Conservation (phyloP, 768 basidiomycete species). For the Pleurotus sapidus region DNA sequence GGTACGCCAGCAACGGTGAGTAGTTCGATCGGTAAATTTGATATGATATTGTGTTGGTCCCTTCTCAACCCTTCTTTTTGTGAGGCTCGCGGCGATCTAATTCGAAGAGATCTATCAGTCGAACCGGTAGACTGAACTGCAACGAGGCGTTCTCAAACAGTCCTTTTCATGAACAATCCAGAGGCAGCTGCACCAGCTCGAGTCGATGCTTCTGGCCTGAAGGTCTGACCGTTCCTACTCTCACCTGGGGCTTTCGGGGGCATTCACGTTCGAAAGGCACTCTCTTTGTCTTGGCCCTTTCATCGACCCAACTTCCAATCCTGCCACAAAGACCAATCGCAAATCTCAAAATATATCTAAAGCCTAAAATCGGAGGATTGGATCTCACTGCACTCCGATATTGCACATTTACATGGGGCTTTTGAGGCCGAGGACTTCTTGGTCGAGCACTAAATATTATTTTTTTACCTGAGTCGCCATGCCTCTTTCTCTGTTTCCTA, state of each 20-base stretch:
- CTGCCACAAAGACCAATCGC: constrained; percentile 1
- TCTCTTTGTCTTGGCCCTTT: not conserved
- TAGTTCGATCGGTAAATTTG: constrained; percentile 6
- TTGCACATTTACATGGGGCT: constrained; percentile 8
- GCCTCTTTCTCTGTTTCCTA: not conserved
- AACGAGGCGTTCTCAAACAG: constrained; percentile 3
- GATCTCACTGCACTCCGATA: constrained; percentile 7
- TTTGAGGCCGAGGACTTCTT: constrained; percentile 9
- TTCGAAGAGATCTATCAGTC: constrained; percentile 5
- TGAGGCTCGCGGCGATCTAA: constrained; percentile 8
- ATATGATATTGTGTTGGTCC: constrained; percentile 6
- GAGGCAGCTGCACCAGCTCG: not conserved
- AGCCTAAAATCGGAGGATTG: constrained; percentile 5
- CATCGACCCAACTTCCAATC: not conserved
- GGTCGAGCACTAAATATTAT: constrained; percentile 8
- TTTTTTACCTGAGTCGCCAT: constrained; percentile 5
- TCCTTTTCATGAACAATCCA: constrained; percentile 2
- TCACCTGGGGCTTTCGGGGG: constrained; percentile 1
- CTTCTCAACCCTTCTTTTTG: constrained; percentile 8
- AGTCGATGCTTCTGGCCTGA: not conserved
- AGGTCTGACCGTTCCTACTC: not conserved
- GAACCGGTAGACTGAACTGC: constrained; percentile 4
- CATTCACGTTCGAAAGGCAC: not conserved
- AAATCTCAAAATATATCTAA: constrained; percentile 2
- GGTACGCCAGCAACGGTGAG: not conserved